A percentile compares a stretch with the other conserved stretches of the same genome.
phyloP scores from a whole-genome alignment of 1,284 basidiomycete species.

The Cryptococcus sp. region DNA sequence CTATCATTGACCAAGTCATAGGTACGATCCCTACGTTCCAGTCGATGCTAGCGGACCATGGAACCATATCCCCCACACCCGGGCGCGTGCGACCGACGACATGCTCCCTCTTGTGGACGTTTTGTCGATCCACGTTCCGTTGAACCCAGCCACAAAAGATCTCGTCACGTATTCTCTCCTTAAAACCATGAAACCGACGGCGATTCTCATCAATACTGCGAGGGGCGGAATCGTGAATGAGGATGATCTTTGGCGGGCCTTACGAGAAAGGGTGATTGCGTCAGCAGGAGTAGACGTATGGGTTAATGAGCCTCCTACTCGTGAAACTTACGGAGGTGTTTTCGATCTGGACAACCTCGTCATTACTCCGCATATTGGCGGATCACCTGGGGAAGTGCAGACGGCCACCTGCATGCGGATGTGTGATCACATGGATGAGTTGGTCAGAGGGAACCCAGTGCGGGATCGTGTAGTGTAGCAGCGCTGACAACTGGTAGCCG shows the following conservation, averaged over 20 bases:
- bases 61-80: conserved; percentile 21
- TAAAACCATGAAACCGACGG: conserved; percentile 41
- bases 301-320: conserved; percentile 40
- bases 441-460: too few species aligned
- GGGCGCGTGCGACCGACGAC: conserved; percentile 5
- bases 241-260: conserved; percentile 51
- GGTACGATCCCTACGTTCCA: too few species aligned
- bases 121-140: conserved; percentile 55
- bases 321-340: conserved; percentile 24
- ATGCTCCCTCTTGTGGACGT: conserved; percentile 53
- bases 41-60: too few species aligned
- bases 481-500: too few species aligned
- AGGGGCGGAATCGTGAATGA: conserved; percentile 55
- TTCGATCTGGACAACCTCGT: conserved; percentile 31
- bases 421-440: too few species aligned
- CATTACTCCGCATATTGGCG: conserved; percentile 36
- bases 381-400: too few species aligned
- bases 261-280: conserved; percentile 37
- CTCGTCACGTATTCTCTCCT: conserved; percentile 50
- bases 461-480: too few species aligned
- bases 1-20: too few species aligned
- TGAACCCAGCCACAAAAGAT: conserved; percentile 47
- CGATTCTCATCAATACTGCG: conserved; percentile 56
- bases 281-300: conserved; percentile 58
- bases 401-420: too few species aligned